phyloP scores from a whole-genome alignment of 305 asterid species.

The Fraxinus latifolia region DNA sequence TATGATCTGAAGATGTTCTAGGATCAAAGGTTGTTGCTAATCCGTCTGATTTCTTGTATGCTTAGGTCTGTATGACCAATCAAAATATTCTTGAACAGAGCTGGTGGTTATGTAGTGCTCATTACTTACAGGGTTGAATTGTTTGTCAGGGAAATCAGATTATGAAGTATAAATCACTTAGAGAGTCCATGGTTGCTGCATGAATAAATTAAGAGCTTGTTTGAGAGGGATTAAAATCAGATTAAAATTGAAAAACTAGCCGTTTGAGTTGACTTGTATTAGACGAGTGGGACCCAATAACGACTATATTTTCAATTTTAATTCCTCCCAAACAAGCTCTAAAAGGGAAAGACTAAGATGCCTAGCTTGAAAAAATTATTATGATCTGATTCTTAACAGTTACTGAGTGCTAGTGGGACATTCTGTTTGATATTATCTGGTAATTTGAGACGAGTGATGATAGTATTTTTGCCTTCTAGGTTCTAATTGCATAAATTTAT shows the following conservation, averaged over 20 bases:
- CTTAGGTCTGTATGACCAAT: background rate
- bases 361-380: background rate
- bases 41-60: background rate
- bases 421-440: background rate
- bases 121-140: background rate
- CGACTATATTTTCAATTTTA: too few relatives aligned
- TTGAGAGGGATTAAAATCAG: too few relatives aligned
- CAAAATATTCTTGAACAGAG: background rate
- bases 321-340: too few relatives aligned
- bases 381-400: background rate
- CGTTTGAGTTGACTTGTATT: too few relatives aligned
- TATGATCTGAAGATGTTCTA: background rate
- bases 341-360: background rate
- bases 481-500: background rate
- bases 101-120: background rate
- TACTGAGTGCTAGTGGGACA: background rate
- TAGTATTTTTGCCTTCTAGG: background rate
- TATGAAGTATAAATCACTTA: background rate
- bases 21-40: background rate
- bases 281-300: too few relatives aligned
- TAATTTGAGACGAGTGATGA: background rate
- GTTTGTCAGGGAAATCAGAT: background rate
- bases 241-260: too few relatives aligned
- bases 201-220: too few relatives aligned
- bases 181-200: background rate